Evolutionary conservation across 2,329 filamentous ascomycete genomes (phyloP).

Genomic region (Myriosclerotinia duriaeana): DNA sequence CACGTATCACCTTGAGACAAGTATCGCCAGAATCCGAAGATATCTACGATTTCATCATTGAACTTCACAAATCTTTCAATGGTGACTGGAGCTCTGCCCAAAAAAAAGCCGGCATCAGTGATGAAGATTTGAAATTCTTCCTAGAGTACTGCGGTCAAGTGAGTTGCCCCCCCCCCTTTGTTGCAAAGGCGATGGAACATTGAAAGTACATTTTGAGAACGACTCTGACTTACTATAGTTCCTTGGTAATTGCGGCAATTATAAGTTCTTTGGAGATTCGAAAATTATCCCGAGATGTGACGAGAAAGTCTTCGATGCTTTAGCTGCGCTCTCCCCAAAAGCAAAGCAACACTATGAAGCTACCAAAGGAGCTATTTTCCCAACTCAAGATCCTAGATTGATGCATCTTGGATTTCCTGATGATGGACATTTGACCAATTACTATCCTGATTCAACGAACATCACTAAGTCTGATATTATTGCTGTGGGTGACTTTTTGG

Average conservation of each 20-base stretch:
- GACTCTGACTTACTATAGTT: slow-evolving; percentile 50
- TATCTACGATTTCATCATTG: slow-evolving; percentile 78
- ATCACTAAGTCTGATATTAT: slow-evolving; percentile 76
- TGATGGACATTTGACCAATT: slow-evolving; percentile 74
- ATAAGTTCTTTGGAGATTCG: slow-evolving; percentile 82
- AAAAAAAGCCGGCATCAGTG: slow-evolving; percentile 61
- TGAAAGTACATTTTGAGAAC: background rate
- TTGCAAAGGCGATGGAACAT: too few relatives aligned
- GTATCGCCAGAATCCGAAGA: slow-evolving; percentile 77
- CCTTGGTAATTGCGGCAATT: slow-evolving; percentile 76
- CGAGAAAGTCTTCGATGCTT: slow-evolving; percentile 61
- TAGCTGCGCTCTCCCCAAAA: slow-evolving; percentile 60
- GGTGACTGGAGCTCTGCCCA: slow-evolving; percentile 72
- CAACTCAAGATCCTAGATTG: slow-evolving; percentile 59
- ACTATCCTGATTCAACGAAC: slow-evolving; percentile 73
- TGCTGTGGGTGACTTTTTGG: slow-evolving; percentile 70
- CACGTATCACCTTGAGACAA: slow-evolving; percentile 75
- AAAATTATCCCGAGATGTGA: slow-evolving; percentile 77
- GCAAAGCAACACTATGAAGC: slow-evolving; percentile 64
- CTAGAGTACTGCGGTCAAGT: slow-evolving; percentile 66
- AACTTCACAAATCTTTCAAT: slow-evolving; percentile 62
- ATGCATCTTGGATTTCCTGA: slow-evolving; percentile 77
- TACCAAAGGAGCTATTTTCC: slow-evolving; percentile 71
- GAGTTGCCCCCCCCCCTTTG: background rate
- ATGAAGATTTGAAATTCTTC: slow-evolving; percentile 65